Evolutionary conservation across 1,139 yeast genomes (phyloP).

Genomic region (Geotrichum restrictum): DNA sequence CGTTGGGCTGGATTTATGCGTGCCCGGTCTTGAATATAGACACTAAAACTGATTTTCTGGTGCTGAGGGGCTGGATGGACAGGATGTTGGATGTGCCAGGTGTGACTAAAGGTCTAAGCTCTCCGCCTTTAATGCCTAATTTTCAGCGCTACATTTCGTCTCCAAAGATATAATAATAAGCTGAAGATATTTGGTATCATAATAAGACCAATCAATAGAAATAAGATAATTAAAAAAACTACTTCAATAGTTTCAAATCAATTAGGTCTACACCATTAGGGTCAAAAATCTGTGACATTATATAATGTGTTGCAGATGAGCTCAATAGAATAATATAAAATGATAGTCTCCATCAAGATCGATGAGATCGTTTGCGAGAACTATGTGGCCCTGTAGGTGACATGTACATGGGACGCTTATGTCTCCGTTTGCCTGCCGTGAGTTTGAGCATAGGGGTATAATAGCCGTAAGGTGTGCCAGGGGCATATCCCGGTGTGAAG

Average conservation of each 20-base stretch:
- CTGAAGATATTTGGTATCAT: no score
- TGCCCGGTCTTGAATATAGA: conserved; percentile 38
- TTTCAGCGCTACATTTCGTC: not conserved
- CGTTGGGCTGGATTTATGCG: conserved; percentile 40
- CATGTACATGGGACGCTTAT: not conserved
- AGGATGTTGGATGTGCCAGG: conserved; percentile 38
- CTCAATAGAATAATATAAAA: not conserved
- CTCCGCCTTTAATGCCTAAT: not conserved
- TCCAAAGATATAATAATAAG: not conserved
- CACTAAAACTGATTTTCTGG: conserved; percentile 43
- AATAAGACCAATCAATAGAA: no score
- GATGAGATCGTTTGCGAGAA: not conserved
- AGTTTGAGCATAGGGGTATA: conserved; percentile 8
- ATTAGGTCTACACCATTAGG: no score
- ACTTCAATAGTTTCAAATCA: no score
- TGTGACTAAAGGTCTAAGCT: not conserved
- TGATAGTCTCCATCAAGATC: not conserved
- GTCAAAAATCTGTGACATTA: conserved; percentile 40
- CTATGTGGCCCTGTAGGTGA: conserved; percentile 2
- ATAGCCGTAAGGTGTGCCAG: conserved; percentile 2
- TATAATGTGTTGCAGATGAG: not conserved
- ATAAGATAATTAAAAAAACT: no score
- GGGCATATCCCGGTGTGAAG: not conserved
- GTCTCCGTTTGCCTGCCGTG: conserved; percentile 3
- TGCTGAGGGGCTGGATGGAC: conserved; percentile 46